These are phyloP conservation scores for Phanerochaete sordida DNA, from an alignment of 768 basidiomycete species.

Conservation along the genomic window DNA sequence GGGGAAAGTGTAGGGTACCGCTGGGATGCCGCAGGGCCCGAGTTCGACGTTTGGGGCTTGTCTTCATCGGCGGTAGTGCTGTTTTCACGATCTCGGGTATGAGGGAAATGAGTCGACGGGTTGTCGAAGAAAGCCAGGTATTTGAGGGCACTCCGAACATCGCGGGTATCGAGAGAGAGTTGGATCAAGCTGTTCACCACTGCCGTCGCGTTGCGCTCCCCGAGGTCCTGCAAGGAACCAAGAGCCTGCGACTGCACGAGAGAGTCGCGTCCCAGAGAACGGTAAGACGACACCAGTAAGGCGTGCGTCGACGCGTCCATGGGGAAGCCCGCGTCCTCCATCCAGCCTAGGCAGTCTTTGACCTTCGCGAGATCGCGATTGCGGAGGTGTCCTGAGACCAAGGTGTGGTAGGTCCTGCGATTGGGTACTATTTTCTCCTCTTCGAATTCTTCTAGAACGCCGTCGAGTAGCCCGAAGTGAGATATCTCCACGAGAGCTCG, in stretches of 20 bases:
- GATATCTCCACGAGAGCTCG: conserved; percentile 56
- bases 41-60: not conserved
- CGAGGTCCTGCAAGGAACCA: conserved; percentile 40
- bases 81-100: not conserved
- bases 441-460: conserved; percentile 49
- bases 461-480: conserved; percentile 42
- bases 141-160: conserved; percentile 43
- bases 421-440: conserved; percentile 43
- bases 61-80: conserved; percentile 5
- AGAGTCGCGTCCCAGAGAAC: conserved; percentile 53
- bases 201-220: conserved; percentile 38
- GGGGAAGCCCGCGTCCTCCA: conserved; percentile 54
- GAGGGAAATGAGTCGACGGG: not conserved
- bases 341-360: conserved; percentile 46
- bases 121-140: conserved; percentile 47
- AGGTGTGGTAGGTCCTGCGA: conserved; percentile 64
- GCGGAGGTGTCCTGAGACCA: conserved; percentile 64
- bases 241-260: conserved; percentile 52
- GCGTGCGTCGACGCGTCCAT: conserved; percentile 58
- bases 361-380: conserved; percentile 62
- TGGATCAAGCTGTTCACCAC: conserved; percentile 72
- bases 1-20: conserved; percentile 27
- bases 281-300: conserved; percentile 54
- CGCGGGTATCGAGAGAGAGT: conserved; percentile 51
- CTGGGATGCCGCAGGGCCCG: not conserved